These are phyloP conservation scores for Cercospora citrullina DNA, from an alignment of 2,329 filamentous ascomycete genomes.

Conservation along the genomic window DNA sequence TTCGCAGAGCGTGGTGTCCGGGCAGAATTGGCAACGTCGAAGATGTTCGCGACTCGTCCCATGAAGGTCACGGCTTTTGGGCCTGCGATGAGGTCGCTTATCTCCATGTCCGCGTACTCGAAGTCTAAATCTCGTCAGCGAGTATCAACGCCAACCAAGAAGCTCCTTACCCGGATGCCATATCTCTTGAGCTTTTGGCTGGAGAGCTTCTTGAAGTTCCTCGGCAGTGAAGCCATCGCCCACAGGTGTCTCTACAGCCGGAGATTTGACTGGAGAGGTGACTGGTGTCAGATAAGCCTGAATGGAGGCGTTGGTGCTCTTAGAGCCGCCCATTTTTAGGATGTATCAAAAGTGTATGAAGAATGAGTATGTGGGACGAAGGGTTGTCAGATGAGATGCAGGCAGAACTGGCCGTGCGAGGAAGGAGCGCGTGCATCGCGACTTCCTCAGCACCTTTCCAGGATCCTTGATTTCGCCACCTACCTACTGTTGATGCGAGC, in stretches of 20 bases:
- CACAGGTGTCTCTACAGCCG: slow-evolving; percentile 6
- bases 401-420: neutral
- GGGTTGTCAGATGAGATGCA: neutral
- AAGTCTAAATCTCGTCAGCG: slow-evolving; percentile 28
- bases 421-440: slow-evolving; percentile 8
- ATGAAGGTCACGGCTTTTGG: slow-evolving; percentile 53
- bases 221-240: slow-evolving; percentile 58
- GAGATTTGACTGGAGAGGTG: slow-evolving; percentile 29
- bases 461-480: neutral
- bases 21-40: slow-evolving; percentile 45
- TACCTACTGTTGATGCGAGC: neutral
- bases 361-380: neutral
- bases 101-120: slow-evolving; percentile 49
- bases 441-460: neutral
- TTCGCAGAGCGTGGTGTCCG: slow-evolving; percentile 49
- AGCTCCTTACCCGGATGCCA: slow-evolving; percentile 46
- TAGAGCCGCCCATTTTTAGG: neutral
- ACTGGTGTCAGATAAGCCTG: slow-evolving; percentile 44
- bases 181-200: slow-evolving; percentile 32
- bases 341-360: neutral
- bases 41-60: slow-evolving; percentile 60
- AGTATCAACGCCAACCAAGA: neutral
- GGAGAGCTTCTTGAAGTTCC: slow-evolving; percentile 39
- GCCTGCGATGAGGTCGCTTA: slow-evolving; percentile 53
- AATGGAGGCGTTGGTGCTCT: slow-evolving; percentile 40